Percentiles rank a stretch among this genome's conserved stretches.
phyloP scores from a whole-genome alignment of 108 stramenopile genomes.

The Fragilariopsis cylindrus region DNA sequence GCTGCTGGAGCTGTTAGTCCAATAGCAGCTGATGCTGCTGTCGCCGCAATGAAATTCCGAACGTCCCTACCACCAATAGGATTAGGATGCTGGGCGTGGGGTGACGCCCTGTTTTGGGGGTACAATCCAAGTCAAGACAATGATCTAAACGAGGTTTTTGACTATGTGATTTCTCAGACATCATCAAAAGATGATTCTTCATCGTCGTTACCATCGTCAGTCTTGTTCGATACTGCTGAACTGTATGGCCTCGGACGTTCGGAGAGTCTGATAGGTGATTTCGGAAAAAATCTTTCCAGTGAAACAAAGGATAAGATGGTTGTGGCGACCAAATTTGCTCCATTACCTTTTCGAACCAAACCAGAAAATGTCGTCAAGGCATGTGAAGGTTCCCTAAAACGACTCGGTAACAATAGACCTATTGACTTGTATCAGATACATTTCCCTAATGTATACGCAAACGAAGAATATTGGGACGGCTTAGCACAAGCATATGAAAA shows the following conservation, averaged over 20 bases:
- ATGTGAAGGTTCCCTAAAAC: constrained; percentile 63
- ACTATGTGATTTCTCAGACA: constrained; percentile 45
- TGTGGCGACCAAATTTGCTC: constrained; percentile 84
- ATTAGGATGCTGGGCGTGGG: constrained; percentile 87
- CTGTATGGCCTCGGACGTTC: constrained; percentile 80
- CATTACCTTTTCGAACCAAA: constrained; percentile 72
- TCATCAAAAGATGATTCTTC: neutral
- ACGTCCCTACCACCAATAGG: constrained; percentile 57
- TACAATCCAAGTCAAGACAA: constrained; percentile 74
- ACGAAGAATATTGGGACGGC: constrained; percentile 82
- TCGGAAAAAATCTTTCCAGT: constrained; percentile 28
- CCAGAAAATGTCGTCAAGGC: constrained; percentile 70
- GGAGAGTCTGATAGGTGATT: constrained; percentile 68
- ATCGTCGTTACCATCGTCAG: constrained; percentile 8
- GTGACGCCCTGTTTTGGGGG: constrained; percentile 83
- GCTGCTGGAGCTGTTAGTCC: neutral
- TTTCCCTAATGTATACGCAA: constrained; percentile 70
- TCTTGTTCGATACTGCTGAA: constrained; percentile 86
- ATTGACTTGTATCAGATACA: constrained; percentile 90
- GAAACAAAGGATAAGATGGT: constrained; percentile 39
- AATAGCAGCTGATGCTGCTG: neutral
- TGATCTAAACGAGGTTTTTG: constrained; percentile 60
- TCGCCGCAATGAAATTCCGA: neutral
- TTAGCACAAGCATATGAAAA: constrained; percentile 61
- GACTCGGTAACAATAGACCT: constrained; percentile 53